These are phyloP conservation scores for Acanthamoeba sp. DNA, from an alignment of 208 protist species.

Conservation along the genomic window DNA sequence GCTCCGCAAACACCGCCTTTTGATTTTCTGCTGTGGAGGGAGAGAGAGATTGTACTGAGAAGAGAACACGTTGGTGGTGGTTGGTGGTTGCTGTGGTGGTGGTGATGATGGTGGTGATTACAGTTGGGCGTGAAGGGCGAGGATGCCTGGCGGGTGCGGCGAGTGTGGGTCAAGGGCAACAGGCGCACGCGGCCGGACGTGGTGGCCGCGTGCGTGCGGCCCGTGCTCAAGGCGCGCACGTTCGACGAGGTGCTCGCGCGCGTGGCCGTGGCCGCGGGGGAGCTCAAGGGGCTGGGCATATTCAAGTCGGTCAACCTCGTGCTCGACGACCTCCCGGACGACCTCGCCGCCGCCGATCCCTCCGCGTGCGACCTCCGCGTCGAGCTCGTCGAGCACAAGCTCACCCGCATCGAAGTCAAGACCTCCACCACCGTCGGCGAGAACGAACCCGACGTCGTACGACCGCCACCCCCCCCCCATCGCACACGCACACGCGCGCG, in stretches of 20 bases:
- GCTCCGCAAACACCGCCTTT: too few relatives aligned
- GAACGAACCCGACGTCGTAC: conserved; percentile 14
- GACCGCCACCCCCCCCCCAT: neutral
- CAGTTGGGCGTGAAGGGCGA: neutral
- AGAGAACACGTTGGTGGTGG: too few relatives aligned
- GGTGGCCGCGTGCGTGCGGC: conserved; percentile 6
- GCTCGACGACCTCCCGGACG: conserved; percentile 11
- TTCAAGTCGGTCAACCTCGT: conserved; percentile 31
- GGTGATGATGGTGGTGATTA: neutral
- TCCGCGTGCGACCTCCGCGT: conserved; percentile 36
- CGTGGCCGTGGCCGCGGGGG: neutral
- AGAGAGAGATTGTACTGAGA: too few relatives aligned
- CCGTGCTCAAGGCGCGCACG: neutral
- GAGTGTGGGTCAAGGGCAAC: conserved; percentile 39
- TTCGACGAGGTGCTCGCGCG: neutral
- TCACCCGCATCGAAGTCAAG: neutral
- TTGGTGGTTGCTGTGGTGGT: neutral
- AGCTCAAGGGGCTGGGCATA: neutral
- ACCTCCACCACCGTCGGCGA: conserved; percentile 40
- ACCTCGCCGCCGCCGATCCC: neutral
- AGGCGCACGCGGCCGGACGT: neutral
- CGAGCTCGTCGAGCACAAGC: conserved; percentile 8
- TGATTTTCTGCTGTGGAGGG: too few relatives aligned
- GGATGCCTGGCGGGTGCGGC: conserved; percentile 30
- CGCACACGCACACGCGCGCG: neutral